Percentiles rank a stretch among this genome's conserved stretches.
Conservation (phyloP, 352 stramenopile genomes). For the Aphanomyces stellatus region DNA sequence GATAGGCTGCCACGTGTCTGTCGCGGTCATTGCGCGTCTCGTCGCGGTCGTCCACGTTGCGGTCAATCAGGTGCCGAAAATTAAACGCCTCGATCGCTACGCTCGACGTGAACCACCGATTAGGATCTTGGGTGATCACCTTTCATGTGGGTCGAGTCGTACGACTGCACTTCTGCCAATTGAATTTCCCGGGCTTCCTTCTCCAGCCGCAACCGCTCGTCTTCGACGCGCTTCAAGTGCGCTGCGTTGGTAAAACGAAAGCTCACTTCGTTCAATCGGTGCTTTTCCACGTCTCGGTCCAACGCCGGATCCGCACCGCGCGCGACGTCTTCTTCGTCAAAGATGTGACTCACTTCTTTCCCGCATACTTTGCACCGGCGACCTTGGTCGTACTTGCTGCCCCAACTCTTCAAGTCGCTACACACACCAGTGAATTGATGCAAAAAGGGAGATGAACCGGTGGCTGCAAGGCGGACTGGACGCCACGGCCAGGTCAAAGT, state of each 20-base stretch:
- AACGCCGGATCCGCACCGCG: conserved; percentile 39
- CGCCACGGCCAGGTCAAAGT: conserved; percentile 37
- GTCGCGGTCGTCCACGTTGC: conserved; percentile 20
- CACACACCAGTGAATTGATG: too few species aligned
- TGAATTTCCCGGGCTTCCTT: conserved; percentile 58
- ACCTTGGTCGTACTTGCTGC: conserved; percentile 46
- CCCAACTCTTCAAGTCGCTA: conserved; percentile 52
- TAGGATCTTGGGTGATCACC: not conserved
- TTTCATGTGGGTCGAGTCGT: conserved; percentile 50
- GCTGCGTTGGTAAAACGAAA: conserved; percentile 30
- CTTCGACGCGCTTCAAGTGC: conserved; percentile 43
- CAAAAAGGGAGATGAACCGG: not conserved
- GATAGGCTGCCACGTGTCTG: conserved; percentile 41
- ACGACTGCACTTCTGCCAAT: conserved; percentile 39
- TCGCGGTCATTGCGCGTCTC: conserved; percentile 28
- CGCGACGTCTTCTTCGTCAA: conserved; percentile 39
- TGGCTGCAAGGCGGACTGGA: not conserved
- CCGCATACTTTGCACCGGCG: conserved; percentile 52
- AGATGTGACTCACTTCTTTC: conserved; percentile 55
- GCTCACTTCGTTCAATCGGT: conserved; percentile 39
- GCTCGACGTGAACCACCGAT: not conserved
- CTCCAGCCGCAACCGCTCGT: conserved; percentile 52
- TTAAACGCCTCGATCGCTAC: conserved; percentile 57
- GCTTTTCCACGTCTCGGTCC: conserved; percentile 38
- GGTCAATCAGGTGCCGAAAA: conserved; percentile 54